Evolutionary conservation across 140 eudicot species (phyloP), one percentile per base, ranked within the genome.

Genomic region (Oenanthe javanica): DNA sequence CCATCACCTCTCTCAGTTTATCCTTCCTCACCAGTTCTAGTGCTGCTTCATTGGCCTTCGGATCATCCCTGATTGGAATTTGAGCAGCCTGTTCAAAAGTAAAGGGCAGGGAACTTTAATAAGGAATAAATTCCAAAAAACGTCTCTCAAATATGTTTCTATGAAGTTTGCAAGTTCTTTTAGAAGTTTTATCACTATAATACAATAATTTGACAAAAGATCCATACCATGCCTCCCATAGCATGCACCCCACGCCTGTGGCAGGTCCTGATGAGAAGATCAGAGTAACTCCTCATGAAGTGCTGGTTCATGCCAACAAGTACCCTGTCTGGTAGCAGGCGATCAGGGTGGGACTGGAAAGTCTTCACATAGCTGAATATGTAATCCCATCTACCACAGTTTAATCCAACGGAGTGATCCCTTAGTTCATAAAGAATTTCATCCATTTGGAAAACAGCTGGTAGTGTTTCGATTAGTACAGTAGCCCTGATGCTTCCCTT

Each of bases 371-470:
- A 93, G 93, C 98, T 93, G 71, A 93, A 93, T 47, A 93, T 93
- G 86, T 93, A 93, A 79, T 93, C 98, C 98, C 98, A 93, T 85
- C 98, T 88, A 43, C 98, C 98, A 77, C 98, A 93, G 75, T 93
- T 93, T 81, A 93, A 82, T 43, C 98, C 98, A 48, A 91, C 90
- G 10, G 98, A 93, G 84, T 93, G 98, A 78, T 93, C 96, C 79
- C 89, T 88, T 21, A 93, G 79, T 52, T 93, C 98, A 14, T 93
- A 91, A 3, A 93, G 89, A 57, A 93, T 91, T 83, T 93, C 98
- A 73, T 93, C 90, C 98, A 93, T 93, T 77, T 93, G 97, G 77
- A 93, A 93, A 57, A 87, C 98, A 2, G 98, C 98, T 1, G 98
- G 98, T 36, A 93, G 95, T 21, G 98, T 93, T 83, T 93, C 98